Evolutionary conservation across 768 basidiomycete species (phyloP), one percentile per base, ranked within the genome.

Genomic region (Phaeotremella fagi): DNA sequence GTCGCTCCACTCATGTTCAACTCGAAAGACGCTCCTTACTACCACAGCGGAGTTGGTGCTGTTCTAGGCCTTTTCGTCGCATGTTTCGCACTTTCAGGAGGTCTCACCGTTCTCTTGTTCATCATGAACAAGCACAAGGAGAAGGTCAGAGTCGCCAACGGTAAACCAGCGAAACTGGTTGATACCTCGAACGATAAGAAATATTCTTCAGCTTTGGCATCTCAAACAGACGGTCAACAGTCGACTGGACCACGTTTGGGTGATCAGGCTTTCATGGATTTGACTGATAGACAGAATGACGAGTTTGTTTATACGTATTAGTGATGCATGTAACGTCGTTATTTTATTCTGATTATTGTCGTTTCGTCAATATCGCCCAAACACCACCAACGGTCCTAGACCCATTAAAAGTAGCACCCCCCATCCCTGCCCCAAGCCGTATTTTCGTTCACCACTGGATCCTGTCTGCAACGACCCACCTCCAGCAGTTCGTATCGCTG

Each of bases 1-100:
- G 77, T 77, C 48, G 54, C 38, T 23, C 70, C 73, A 14, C 55
- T 68, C 27, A 56, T 75, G 20, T 75, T 75, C 65, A 55, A 62
- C 22, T 38, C 64, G 25, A 54, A 58, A 24, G 70, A 75, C 47
- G 56, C 50, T 7, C 69, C 68, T 1, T 37, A 50, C 25, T 72
- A 70, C 50, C 35, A 52, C n/a, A 55, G 55, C 0, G 70, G 67
- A 36, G 26, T 73, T 9, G 42, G 52, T 26, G 60, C 60, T 18
- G 54, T 59, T 4, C 52, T 73, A 35, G 67, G 62, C 45, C 54
- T 72, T 50, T 69, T 71, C 55, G 50, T 50, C 52, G 62, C 56
- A 27, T 33, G 20, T 23, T 20, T 58, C 22, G 26, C 38, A 52
- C 47, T 58, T 27, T 22, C 29, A 60, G 50, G 28, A 47, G 29